Percentiles rank a stretch among this genome's conserved stretches.
phyloP scores from a whole-genome alignment of 2,329 filamentous ascomycete genomes.

The Calycina marina region DNA sequence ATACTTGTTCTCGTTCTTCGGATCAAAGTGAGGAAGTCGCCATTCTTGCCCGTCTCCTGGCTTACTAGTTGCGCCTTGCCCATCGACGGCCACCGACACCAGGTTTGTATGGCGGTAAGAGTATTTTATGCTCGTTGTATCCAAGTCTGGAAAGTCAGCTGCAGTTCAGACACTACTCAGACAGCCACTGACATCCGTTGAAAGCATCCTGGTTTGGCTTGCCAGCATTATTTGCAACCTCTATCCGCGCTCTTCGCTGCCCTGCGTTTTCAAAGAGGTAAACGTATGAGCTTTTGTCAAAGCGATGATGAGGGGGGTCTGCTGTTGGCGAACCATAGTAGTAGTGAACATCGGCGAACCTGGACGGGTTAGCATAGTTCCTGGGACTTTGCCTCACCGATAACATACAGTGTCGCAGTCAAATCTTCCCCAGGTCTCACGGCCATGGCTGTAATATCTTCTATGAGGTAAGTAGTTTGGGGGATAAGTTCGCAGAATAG shows the following conservation, averaged over 20 bases:
- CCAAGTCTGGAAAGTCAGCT: conserved; percentile 37
- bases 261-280: conserved; percentile 64
- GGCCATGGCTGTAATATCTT: conserved; percentile 26
- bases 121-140: conserved; percentile 49
- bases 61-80: conserved; percentile 12
- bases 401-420: conserved; percentile 34
- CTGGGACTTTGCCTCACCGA: conserved; percentile 14
- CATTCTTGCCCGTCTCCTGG: conserved; percentile 42
- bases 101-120: conserved; percentile 61
- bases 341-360: conserved; percentile 68
- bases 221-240: conserved; percentile 62
- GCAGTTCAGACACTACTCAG: conserved; percentile 1
- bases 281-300: conserved; percentile 66
- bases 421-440: conserved; percentile 34
- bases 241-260: conserved; percentile 53
- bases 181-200: conserved; percentile 47
- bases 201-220: conserved; percentile 69
- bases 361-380: conserved; percentile 23
- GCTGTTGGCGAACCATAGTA: conserved; percentile 55
- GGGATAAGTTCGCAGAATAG: too few species aligned
- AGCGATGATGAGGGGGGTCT: conserved; percentile 63
- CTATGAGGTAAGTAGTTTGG: too few species aligned
- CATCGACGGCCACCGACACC: conserved; percentile 51
- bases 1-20: conserved; percentile 60
- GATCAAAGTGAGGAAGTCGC: conserved; percentile 62